Percentiles rank a stretch among this genome's conserved stretches.
phyloP scores from a whole-genome alignment of 495 filamentous ascomycete species.

The Neurospora sp. region DNA sequence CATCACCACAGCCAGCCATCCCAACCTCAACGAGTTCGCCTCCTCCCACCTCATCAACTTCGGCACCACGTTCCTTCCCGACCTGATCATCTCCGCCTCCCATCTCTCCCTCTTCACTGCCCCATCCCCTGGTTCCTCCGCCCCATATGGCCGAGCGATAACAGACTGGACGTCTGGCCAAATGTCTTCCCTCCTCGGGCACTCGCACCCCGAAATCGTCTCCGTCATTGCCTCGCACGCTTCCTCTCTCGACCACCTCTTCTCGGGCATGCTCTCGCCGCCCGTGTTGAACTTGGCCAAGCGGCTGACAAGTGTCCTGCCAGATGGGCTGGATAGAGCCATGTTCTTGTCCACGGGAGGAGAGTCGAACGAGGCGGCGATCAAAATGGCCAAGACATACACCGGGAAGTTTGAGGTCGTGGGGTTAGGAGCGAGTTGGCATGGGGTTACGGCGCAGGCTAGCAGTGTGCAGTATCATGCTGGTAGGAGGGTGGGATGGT shows the following conservation, averaged over 20 bases:
- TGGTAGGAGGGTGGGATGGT: slow-evolving; percentile 33
- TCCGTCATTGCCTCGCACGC: slow-evolving; percentile 33
- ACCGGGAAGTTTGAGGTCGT: slow-evolving; percentile 51
- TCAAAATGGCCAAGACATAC: slow-evolving; percentile 46
- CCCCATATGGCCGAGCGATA: slow-evolving; percentile 21
- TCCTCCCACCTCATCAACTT: slow-evolving; percentile 18
- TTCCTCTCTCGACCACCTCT: slow-evolving; percentile 41
- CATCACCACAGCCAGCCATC: background rate
- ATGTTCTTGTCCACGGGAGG: slow-evolving; percentile 46
- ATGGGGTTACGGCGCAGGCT: slow-evolving; percentile 40
- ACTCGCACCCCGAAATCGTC: slow-evolving; percentile 47
- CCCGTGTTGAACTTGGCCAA: slow-evolving; percentile 41
- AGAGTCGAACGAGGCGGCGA: slow-evolving; percentile 46
- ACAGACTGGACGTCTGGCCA: slow-evolving; percentile 49
- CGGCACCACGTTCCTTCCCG: slow-evolving; percentile 15
- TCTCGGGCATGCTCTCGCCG: slow-evolving; percentile 43
- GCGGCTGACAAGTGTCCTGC: slow-evolving; percentile 34
- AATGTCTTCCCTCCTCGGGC: slow-evolving; percentile 47
- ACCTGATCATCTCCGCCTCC: slow-evolving; percentile 14
- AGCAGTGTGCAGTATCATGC: slow-evolving; percentile 37
- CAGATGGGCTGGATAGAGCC: slow-evolving; percentile 38
- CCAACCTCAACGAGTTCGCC: slow-evolving; percentile 5
- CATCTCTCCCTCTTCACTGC: slow-evolving; percentile 19
- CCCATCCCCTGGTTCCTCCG: background rate
- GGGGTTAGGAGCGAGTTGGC: slow-evolving; percentile 42